Evolutionary conservation across 1,284 basidiomycete species (phyloP), one percentile per base, ranked within the genome.

Genomic region (Rhizopogon parksii): DNA sequence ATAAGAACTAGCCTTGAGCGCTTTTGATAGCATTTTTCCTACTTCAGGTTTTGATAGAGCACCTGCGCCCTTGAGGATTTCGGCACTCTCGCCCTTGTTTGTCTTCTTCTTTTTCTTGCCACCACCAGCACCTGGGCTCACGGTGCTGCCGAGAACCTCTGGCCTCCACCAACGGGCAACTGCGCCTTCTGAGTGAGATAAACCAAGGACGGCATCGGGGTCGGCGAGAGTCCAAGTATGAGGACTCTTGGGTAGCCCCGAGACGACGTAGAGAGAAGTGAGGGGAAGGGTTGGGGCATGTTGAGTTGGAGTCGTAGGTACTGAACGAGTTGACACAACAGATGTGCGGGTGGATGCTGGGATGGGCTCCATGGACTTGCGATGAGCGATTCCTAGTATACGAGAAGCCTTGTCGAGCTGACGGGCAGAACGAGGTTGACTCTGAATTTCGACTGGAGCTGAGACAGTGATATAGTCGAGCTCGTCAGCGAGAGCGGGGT

Each of bases 141-240:
- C 83, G 42, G 89, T 92, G 64, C 84, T 91, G 2, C 90, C 92
- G 9, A 92, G 82, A 40, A 97, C 89, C 68, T 97, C 95, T 40
- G 95, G 91, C 49, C 94, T 76, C 93, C 93, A 97, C 81, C 90
- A 96, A 43, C 92, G 79, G 53, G 82, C 86, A 40, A 97, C 89
- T 36, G 93, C 93, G 58, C 90, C 87, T 46, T 94, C 90, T 34
- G 81, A 77, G 59, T 95, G 91, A 63, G 91, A 83, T 36, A 95
- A 76, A 50, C 92, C 90, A 52, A 85, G 70, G 47, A 91, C 85
- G 4, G 90, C 81, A 66, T 95, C 93, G 3, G 87, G 83, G 68
- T 97, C 94, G 0, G 92, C 88, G 37, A 95, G 78, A 1, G 92
- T 91, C 95, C 95, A 97, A n/a, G 88, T 91, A 65, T 90, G 85